A percentile compares a stretch with the other conserved stretches of the same genome.
Conservation (phyloP, 75 land plant genomes). For the Pinus albicaulis region DNA sequence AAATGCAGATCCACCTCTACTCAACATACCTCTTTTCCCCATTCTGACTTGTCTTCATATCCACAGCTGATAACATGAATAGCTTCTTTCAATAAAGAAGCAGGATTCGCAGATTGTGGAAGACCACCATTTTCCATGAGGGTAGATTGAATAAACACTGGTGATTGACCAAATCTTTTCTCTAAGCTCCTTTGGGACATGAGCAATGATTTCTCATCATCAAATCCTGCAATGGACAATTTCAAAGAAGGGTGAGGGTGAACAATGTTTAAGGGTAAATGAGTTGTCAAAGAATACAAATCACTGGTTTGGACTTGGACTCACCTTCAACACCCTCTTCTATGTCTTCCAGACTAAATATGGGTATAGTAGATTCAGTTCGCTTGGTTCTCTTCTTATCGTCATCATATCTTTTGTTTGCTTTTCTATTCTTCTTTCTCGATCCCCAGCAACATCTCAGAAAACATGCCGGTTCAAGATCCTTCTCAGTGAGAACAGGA, state of each 20-base stretch:
- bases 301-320: background rate
- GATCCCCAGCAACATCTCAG: slow-evolving; percentile 70
- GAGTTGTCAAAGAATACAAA: background rate
- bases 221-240: slow-evolving; percentile 52
- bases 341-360: slow-evolving; percentile 79
- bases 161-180: slow-evolving; percentile 97
- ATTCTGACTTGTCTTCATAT: slow-evolving; percentile 95
- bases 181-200: slow-evolving; percentile 93
- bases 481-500: slow-evolving; percentile 64
- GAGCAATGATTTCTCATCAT: slow-evolving; percentile 77
- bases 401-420: slow-evolving; percentile 42
- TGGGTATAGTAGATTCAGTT: slow-evolving; percentile 81
- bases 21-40: slow-evolving; percentile 92
- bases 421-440: slow-evolving; percentile 50
- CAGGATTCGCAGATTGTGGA: slow-evolving; percentile 76
- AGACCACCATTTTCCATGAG: slow-evolving; percentile 87
- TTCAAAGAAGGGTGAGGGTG: background rate
- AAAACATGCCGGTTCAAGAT: slow-evolving; percentile 61
- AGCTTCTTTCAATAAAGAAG: slow-evolving; percentile 87
- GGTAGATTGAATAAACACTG: slow-evolving; percentile 90
- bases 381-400: slow-evolving; percentile 51
- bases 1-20: background rate
- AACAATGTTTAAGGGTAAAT: background rate
- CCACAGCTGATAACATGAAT: slow-evolving; percentile 99
- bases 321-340: slow-evolving; percentile 91